These are phyloP conservation scores for Daucus carota DNA, from an alignment of 129 eudicot genomes.

Conservation along the genomic window DH1_v3.0 NC_030384.2:43467001-43467500, in stretches of 20 bases:
- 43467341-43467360: conserved; percentile 50
- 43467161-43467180: conserved; percentile 50
- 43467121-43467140: conserved; percentile 35
- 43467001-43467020: conserved; percentile 56
- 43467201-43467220: conserved; percentile 60
- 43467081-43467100: conserved; percentile 69
- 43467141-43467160: conserved; percentile 51
- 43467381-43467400: conserved; percentile 36
- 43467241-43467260: conserved; percentile 57
- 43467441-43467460: conserved; percentile 58
- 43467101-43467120: conserved; percentile 81
- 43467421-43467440: conserved; percentile 72
- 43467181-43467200: conserved; percentile 46
- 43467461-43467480: conserved; percentile 95
- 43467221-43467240: conserved; percentile 68
- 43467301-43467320: conserved; percentile 59
- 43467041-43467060: conserved; percentile 39
- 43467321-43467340: conserved; percentile 74
- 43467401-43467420: conserved; percentile 60
- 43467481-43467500: conserved; percentile 91
- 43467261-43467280: conserved; percentile 49
- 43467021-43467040: conserved; percentile 42
- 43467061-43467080: conserved; percentile 43
- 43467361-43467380: conserved; percentile 75
- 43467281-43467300: conserved; percentile 44